A percentile compares a stretch with the other conserved stretches of the same genome.
phyloP scores from a whole-genome alignment of 2,329 filamentous ascomycete species.

The Falciphora oryzae region DNA sequence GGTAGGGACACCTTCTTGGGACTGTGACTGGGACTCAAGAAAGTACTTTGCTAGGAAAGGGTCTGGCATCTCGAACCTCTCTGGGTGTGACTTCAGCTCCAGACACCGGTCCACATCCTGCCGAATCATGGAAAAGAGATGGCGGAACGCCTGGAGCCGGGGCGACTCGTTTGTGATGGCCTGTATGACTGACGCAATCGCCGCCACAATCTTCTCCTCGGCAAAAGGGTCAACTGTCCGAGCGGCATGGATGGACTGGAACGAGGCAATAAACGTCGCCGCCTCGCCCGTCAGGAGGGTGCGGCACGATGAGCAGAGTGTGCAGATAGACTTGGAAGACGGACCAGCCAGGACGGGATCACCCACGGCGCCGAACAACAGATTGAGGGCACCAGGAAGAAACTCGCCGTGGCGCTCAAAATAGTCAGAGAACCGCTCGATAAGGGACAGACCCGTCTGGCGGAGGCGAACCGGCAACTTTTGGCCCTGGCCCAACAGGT shows the following conservation, averaged over 20 bases:
- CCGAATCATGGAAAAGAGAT: slow-evolving; percentile 56
- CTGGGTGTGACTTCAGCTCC: slow-evolving; percentile 27
- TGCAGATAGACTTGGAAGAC: slow-evolving; percentile 68
- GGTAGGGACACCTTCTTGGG: slow-evolving; percentile 15
- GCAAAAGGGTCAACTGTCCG: slow-evolving; percentile 60
- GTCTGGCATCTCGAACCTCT: slow-evolving; percentile 19
- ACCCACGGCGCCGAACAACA: slow-evolving; percentile 66
- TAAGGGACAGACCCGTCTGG: slow-evolving; percentile 62
- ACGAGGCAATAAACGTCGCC: slow-evolving; percentile 64
- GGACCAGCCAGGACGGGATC: slow-evolving; percentile 57
- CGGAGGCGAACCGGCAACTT: slow-evolving; percentile 56
- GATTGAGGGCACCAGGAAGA: slow-evolving; percentile 64
- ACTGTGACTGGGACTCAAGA: slow-evolving; percentile 16
- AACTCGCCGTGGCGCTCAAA: slow-evolving; percentile 65
- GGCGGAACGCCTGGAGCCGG: slow-evolving; percentile 48
- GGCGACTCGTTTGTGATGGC: slow-evolving; percentile 54
- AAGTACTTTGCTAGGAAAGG: slow-evolving; percentile 7
- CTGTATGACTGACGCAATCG: slow-evolving; percentile 70
- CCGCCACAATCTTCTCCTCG: slow-evolving; percentile 68
- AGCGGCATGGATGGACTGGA: slow-evolving; percentile 55
- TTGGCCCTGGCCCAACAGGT: slow-evolving; percentile 44
- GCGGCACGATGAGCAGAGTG: slow-evolving; percentile 71
- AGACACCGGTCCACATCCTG: slow-evolving; percentile 48
- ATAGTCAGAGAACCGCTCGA: slow-evolving; percentile 70
- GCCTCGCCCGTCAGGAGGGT: slow-evolving; percentile 61